Evolutionary conservation across 805 yeast genomes (phyloP).

Genomic region (Kodamaea neixiangensis): DNA sequence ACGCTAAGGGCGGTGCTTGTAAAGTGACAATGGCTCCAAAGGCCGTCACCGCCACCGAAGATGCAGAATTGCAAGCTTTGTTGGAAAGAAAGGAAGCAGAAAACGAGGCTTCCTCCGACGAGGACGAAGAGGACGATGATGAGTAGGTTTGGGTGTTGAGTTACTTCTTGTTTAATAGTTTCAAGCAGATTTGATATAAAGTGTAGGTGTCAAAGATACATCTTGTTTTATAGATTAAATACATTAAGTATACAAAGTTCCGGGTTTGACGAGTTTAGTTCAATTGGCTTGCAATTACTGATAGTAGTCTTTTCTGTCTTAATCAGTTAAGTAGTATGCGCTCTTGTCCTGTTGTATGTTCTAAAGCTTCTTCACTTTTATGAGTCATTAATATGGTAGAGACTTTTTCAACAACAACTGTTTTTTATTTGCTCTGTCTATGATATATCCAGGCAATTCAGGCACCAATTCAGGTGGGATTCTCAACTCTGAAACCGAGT

Average conservation of each 20-base stretch:
- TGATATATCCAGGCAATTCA: constrained; percentile 38
- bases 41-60: constrained; percentile 98
- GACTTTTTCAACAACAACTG: constrained; percentile 34
- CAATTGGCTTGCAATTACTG: neutral
- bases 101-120: constrained; percentile 81
- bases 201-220: neutral
- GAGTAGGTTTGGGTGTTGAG: neutral
- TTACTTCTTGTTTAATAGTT: constrained; percentile 5
- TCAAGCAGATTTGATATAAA: neutral
- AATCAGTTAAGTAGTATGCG: too few relatives aligned
- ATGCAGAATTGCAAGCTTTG: constrained; percentile 94
- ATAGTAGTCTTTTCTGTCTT: neutral
- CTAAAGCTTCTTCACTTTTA: neutral
- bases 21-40: constrained; percentile 97
- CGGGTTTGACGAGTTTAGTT: neutral
- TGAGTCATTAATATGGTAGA: constrained; percentile 20
- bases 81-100: constrained; percentile 92
- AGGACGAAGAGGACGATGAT: constrained; percentile 52
- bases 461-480: constrained; percentile 35
- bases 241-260: neutral
- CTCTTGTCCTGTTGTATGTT: neutral
- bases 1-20: constrained; percentile 78
- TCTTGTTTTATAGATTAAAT: neutral
- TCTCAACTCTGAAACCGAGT: constrained; percentile 36
- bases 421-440: constrained; percentile 42